Conservation (phyloP, 352 stramenopile genomes). For the Phytophthora cryptogea region DNA sequence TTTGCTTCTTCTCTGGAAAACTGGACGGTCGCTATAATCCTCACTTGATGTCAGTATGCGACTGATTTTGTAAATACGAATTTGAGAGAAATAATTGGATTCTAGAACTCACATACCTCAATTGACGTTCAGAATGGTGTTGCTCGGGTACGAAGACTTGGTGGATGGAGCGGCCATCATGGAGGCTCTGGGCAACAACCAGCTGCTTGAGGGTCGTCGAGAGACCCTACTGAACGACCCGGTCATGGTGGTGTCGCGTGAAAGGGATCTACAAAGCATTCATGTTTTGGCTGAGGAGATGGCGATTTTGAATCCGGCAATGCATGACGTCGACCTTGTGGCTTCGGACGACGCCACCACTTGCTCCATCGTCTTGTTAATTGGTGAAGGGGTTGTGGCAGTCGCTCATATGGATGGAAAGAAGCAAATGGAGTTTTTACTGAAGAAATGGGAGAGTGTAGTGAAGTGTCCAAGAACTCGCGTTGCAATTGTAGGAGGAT, state of each 20-base stretch:
- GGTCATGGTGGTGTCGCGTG: conserved; percentile 25
- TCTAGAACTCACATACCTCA: background rate
- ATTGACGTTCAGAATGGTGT: conserved; percentile 10
- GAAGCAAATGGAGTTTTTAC: conserved; percentile 32
- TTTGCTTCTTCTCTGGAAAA: conserved; percentile 7
- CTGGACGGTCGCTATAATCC: background rate
- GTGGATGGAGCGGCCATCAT: conserved; percentile 9
- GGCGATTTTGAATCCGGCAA: conserved; percentile 21
- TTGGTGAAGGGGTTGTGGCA: conserved; percentile 14
- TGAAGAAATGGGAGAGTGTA: conserved; percentile 32
- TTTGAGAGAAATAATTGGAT: background rate
- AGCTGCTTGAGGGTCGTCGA: conserved; percentile 8
- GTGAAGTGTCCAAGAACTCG: conserved; percentile 1
- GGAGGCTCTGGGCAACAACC: conserved; percentile 15
- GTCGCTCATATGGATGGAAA: conserved; percentile 25
- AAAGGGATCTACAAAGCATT: conserved; percentile 15
- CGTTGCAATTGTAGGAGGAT: conserved; percentile 29
- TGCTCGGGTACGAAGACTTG: conserved; percentile 21
- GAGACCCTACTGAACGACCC: conserved; percentile 15
- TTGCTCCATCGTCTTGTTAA: conserved; percentile 34
- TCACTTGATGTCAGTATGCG: conserved; percentile 15
- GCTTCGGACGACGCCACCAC: conserved; percentile 38
- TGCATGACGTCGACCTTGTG: conserved; percentile 25
- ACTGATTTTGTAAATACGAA: background rate
- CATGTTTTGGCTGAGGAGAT: conserved; percentile 36